Evolutionary conservation across 768 basidiomycete genomes (phyloP).

Genomic region (Crassisporium funariophilum): DNA sequence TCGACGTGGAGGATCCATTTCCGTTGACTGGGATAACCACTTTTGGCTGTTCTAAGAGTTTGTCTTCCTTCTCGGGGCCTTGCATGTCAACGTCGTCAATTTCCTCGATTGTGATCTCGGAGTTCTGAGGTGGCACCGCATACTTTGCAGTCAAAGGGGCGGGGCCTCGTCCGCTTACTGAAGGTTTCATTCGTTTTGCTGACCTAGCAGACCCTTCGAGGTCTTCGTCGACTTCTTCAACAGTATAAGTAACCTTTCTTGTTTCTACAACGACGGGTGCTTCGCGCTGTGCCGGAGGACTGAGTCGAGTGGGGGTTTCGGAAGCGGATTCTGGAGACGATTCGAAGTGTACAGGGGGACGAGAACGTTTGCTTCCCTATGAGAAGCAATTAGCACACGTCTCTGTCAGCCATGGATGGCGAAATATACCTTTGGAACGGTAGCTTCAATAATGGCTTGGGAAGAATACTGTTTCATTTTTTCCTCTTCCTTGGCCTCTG

Average conservation of each 20-base stretch:
- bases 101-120: conserved; percentile 34
- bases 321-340: conserved; percentile 24
- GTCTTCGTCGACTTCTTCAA: conserved; percentile 41
- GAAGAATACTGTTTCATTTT: conserved; percentile 44
- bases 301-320: conserved; percentile 6
- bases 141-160: conserved; percentile 5
- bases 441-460: conserved; percentile 77
- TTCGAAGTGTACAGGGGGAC: conserved; percentile 64
- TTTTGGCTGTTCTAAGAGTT: conserved; percentile 8
- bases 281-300: conserved; percentile 13
- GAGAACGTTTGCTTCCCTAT: conserved; percentile 78
- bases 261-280: conserved; percentile 13
- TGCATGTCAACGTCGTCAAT: conserved; percentile 31
- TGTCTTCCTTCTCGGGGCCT: conserved; percentile 14
- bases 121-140: conserved; percentile 8
- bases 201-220: conserved; percentile 40
- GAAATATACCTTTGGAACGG: conserved; percentile 64
- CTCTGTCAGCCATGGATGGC: background rate
- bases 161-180: conserved; percentile 23
- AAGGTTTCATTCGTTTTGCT: conserved; percentile 54
- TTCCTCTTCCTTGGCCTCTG: conserved; percentile 30
- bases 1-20: conserved; percentile 3
- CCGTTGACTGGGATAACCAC: conserved; percentile 6
- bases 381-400: conserved; percentile 9
- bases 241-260: conserved; percentile 22